Evolutionary conservation across 352 stramenopile species (phyloP), one percentile per base, ranked within the genome.

Genomic region (Globisporangium paroecandrum): DNA sequence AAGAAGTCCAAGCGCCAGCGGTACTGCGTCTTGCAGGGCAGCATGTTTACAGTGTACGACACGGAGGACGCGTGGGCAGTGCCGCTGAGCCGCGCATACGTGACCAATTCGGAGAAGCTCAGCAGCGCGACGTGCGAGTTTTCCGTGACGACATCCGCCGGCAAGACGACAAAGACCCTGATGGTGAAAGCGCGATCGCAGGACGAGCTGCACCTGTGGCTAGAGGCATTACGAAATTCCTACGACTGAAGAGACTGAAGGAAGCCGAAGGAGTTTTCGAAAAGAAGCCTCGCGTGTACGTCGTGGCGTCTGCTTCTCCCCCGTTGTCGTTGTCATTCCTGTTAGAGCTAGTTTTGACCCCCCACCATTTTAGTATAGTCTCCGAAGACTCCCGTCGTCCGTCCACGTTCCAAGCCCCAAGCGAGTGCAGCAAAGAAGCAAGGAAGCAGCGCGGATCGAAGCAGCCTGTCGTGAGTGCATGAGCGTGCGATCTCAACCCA

Each of bases 41-140:
- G 65, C 54, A 91, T 94, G 86, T 91, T 94, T 53, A 91, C 86
- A 1, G 79, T 93, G 27, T 92, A 94, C 72, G 86, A 92, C 56
- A 90, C 81, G 54, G 85, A 93, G 65, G 83, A 94, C 58, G 78
- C 86, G 6, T 94, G 86, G 86, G 83, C 84, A 2, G 86, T 94
- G 5, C 86, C 86, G 9, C 78, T 90, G 10, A 91, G 79, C 36
- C 84, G 86, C 36, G 84, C 82, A 7, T 94, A 94, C 72, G 83
- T 94, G 49, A 89, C 78, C 7, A 73, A 79, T 34, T 77, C 83
- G 5, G 78, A 89, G 63, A 90, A 91, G 73, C 79, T 88, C 59
- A 88, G 77, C 59, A 72, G 76, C 54, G 53, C 77, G 0, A 76
- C 80, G 32, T 89, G 82, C 60, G 79, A 90, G 70, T 86, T 94